Evolutionary conservation across 768 basidiomycete species (phyloP).

Genomic region (Lepiota venenata): DNA sequence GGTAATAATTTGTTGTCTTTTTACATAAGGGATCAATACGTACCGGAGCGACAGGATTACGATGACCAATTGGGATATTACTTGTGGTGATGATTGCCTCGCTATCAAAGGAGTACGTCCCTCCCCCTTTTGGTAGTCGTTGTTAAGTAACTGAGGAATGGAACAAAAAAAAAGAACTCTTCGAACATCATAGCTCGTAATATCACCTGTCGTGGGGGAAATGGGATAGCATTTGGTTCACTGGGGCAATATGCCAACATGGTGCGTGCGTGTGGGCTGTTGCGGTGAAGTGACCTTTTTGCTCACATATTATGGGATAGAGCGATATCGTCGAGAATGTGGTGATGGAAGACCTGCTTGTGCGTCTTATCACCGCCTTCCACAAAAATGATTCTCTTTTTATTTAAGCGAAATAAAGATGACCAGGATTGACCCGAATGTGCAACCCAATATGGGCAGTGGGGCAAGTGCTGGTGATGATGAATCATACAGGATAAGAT

Average conservation of each 20-base stretch:
- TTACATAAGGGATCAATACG: constrained; percentile 42
- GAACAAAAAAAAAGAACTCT: constrained; percentile 38
- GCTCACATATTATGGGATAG: neutral
- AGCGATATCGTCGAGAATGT: constrained; percentile 38
- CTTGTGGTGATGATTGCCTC: constrained; percentile 63
- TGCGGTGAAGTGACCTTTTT: neutral
- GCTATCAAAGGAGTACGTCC: constrained; percentile 58
- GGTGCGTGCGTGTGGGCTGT: constrained; percentile 29
- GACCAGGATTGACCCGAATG: constrained; percentile 40
- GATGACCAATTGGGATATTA: constrained; percentile 56
- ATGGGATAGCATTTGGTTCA: constrained; percentile 59
- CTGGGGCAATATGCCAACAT: constrained; percentile 54
- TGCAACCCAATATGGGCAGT: constrained; percentile 56
- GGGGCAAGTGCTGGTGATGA: constrained; percentile 40
- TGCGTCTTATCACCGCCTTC: neutral
- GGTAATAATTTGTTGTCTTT: neutral
- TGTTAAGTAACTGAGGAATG: neutral
- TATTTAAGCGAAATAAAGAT: constrained; percentile 27
- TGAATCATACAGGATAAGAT: neutral
- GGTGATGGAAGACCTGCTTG: constrained; percentile 6
- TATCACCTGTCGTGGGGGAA: constrained; percentile 54
- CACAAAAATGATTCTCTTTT: neutral
- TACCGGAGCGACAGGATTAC: constrained; percentile 47
- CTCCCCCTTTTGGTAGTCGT: neutral
- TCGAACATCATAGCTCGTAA: constrained; percentile 47